Evolutionary conservation across 2,329 filamentous ascomycete genomes (phyloP), one percentile per base, ranked within the genome.

Genomic region (Curvularia eragrostidis): DNA sequence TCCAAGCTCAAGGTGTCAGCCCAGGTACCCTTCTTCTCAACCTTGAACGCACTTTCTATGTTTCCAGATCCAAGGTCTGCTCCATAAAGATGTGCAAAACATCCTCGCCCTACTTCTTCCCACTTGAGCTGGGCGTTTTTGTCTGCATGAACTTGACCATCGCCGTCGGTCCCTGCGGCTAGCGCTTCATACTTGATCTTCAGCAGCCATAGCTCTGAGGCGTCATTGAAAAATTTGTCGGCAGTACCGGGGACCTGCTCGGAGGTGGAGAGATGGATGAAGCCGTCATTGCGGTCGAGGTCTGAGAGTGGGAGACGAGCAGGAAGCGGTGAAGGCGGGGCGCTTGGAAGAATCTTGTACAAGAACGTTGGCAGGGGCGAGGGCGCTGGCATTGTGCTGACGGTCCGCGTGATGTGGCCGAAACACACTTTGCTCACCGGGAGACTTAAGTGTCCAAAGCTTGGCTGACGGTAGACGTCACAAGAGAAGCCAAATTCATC

Each of bases 21-120:
- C 86, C 86, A 88, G 9, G 64, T 78, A 68, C 80, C 78, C n/a
- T 68, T 67, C 53, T 81, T 81, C 44, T 75, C 70, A 58, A 87
- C 84, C 62, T 78, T 79, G 61, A 78, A 71, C 3, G 78, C 73
- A 12, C 78, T 79, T 36, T 81, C 78, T 10, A 88, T 78, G 56
- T 87, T 82, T 2, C 74, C 77, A 8, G 65, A 77, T 8, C 86
- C 85, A 67, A 89, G 81, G 65, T 84, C 84, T 49, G 59, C 70
- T 3, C 81, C 82, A 67, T 87, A 87, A 36, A 88, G 70, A 67
- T 89, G 87, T 51, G 86, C 83, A 63, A 85, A 88, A 52, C 79
- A 80, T 1, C 74, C 74, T n/a, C 66, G 64, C 18, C 77, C 79
- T 10, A 76, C 74, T 12, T 78, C 74, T 59, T 88, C 86, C 85